These are phyloP conservation scores for Mycosphaerelloides madeirae DNA, from an alignment of 2,329 filamentous ascomycete species.

Conservation along the genomic window DNA sequence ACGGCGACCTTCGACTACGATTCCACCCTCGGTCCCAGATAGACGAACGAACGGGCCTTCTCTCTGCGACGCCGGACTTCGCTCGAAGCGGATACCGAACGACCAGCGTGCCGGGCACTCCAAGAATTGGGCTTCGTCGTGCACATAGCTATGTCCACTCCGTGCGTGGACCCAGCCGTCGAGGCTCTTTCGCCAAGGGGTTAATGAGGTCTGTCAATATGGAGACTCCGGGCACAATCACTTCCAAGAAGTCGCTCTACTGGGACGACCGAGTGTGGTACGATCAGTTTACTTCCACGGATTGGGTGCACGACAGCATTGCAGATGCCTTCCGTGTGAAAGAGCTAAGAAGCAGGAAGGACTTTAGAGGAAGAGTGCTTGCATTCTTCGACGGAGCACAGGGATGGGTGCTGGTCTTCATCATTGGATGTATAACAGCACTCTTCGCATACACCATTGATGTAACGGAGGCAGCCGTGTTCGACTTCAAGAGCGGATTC, in stretches of 20 bases:
- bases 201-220: conserved; percentile 23
- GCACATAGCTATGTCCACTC: conserved; percentile 32
- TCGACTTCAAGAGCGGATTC: conserved; percentile 88
- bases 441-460: conserved; percentile 84
- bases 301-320: conserved; percentile 98
- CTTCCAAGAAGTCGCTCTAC: conserved; percentile 62
- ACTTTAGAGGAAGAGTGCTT: conserved; percentile 72
- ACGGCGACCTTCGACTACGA: conserved; percentile 32
- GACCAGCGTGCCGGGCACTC: conserved; percentile 24
- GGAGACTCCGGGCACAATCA: conserved; percentile 40
- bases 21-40: conserved; percentile 24
- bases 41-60: conserved; percentile 47
- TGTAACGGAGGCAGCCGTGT: conserved; percentile 76
- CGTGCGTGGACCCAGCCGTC: conserved; percentile 36
- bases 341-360: conserved; percentile 72
- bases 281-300: conserved; percentile 94
- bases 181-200: conserved; percentile 41
- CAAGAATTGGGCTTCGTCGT: conserved; percentile 26
- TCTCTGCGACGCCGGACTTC: conserved; percentile 36
- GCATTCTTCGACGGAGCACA: conserved; percentile 81
- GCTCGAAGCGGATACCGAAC: conserved; percentile 22
- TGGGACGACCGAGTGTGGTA: conserved; percentile 93
- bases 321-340: conserved; percentile 88
- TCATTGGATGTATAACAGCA: conserved; percentile 83
- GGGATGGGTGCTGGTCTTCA: conserved; percentile 87